Conservation (phyloP, 768 basidiomycete genomes). For the Amanita subjunquillea region DNA sequence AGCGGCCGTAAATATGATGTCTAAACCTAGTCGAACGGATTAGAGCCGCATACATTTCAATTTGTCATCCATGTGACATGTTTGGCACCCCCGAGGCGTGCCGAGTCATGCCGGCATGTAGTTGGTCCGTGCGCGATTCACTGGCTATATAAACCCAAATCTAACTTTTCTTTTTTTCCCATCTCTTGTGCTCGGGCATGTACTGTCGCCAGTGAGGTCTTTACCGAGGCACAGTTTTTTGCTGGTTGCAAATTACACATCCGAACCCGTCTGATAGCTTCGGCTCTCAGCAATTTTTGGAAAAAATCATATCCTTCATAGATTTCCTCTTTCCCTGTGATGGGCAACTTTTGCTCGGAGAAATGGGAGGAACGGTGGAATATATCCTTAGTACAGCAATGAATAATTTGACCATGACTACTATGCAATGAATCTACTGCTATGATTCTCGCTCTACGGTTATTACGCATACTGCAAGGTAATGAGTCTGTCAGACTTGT, state of each 20-base stretch:
- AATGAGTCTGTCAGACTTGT: too few species aligned
- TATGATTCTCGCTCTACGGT: too few species aligned
- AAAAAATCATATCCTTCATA: constrained; percentile 24
- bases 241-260: constrained; percentile 98
- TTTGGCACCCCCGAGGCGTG: too few species aligned
- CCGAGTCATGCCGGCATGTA: neutral
- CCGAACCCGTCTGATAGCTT: constrained; percentile 89
- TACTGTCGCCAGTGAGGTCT: constrained; percentile 94
- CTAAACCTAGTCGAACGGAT: too few species aligned
- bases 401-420: neutral
- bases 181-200: constrained; percentile 95
- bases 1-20: too few species aligned
- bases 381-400: neutral
- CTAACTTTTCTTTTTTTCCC: constrained; percentile 8
- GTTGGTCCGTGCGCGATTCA: constrained; percentile 44
- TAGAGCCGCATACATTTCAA: too few species aligned
- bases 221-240: constrained; percentile 93
- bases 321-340: constrained; percentile 17
- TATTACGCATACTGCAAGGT: constrained; percentile 12
- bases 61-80: too few species aligned
- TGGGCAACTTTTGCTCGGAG: constrained; percentile 1
- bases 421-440: neutral
- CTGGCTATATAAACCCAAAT: constrained; percentile 24
- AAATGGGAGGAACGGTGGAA: neutral
- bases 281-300: constrained; percentile 90